Base-by-base conservation (phyloP, 108 stramenopile genomes). In the Nitzschia inconspicua region DNA sequence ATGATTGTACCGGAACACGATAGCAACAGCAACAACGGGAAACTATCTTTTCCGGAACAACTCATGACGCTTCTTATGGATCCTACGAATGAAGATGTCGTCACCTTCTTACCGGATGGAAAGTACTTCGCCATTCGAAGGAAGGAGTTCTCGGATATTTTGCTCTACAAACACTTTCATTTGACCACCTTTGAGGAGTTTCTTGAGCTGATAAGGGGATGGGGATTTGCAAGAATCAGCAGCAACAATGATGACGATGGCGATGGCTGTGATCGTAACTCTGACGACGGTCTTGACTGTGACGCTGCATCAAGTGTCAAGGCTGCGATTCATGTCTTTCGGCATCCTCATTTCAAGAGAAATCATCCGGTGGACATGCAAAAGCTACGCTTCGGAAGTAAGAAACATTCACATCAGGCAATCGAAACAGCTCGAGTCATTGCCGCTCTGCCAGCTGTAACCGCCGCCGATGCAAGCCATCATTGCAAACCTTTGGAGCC, bases 121-220 rank as follows among this genome's bases (percentile, higher is more conserved):
- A 74, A 75, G 39, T 83, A 72, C 39, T 84, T 89, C 57, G 77
- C 73, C 27, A 77, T 85, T n/a, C 53, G 84, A 32, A 49, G 70
- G 27, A 63, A 76, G 50, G 53, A 61, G 11, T 97, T 97, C 62
- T 53, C 73, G 24, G 64, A 76, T 11, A 73, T 75, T 20, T 72
- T 90, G n/a, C 64, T 97, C 60, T 73, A 62, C 24, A 39, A 48
- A 11, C 83, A 85, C 64, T 95, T 94, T 39, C 74, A 40, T 7
- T 9, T 72, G 41, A 24, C 31, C 13, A 24, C 54, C 23, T 76
- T 72, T 46, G 52, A 55, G 14, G 74, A 68, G n/a, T 80, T 80
- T 48, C 59, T 76, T 1, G 63, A 68, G 47, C 24, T 41, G 24
- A 25, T 68, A 11, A 24, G 57, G 4, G 62, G 43, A 13, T 80